Evolutionary conservation across 805 yeast genomes (phyloP).

Genomic region (Jamesozyma spencerorum): DNA sequence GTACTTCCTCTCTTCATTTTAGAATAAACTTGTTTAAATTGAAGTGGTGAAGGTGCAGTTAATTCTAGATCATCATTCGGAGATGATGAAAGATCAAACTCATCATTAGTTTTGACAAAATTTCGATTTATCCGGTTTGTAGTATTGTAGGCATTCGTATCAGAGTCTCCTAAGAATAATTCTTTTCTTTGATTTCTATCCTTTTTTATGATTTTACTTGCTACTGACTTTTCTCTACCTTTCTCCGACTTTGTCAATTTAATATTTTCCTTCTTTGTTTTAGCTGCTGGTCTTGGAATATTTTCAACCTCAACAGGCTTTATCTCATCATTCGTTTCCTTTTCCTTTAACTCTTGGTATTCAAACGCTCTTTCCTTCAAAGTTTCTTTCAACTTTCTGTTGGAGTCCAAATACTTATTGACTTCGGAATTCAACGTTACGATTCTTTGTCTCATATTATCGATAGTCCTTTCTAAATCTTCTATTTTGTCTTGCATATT

Average conservation of each 20-base stretch:
- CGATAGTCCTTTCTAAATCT: conserved; percentile 11
- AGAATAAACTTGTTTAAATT: conserved; percentile 11
- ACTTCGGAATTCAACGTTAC: conserved; percentile 1
- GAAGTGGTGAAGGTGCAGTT: conserved; percentile 27
- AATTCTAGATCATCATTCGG: conserved; percentile 26
- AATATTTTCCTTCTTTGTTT: too few relatives aligned
- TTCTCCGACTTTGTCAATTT: too few relatives aligned
- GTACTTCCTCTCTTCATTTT: conserved; percentile 9
- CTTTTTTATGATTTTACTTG: neutral
- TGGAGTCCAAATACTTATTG: neutral
- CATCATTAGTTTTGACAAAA: conserved; percentile 10
- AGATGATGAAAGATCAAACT: conserved; percentile 27
- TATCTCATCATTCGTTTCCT: too few relatives aligned
- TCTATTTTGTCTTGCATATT: conserved; percentile 21
- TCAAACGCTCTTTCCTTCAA: neutral
- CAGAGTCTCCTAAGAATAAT: too few relatives aligned
- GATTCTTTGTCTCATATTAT: conserved; percentile 12
- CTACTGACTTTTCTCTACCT: too few relatives aligned
- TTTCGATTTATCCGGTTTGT: too few relatives aligned
- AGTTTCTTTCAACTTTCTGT: neutral
- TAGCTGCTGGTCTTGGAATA: too few relatives aligned
- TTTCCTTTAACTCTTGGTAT: neutral
- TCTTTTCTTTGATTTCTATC: neutral
- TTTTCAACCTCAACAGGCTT: too few relatives aligned
- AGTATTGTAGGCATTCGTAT: too few relatives aligned